These are phyloP conservation scores for Euphorbia tirucalli DNA, from an alignment of 345 rosid species.

Conservation along the genomic window DNA sequence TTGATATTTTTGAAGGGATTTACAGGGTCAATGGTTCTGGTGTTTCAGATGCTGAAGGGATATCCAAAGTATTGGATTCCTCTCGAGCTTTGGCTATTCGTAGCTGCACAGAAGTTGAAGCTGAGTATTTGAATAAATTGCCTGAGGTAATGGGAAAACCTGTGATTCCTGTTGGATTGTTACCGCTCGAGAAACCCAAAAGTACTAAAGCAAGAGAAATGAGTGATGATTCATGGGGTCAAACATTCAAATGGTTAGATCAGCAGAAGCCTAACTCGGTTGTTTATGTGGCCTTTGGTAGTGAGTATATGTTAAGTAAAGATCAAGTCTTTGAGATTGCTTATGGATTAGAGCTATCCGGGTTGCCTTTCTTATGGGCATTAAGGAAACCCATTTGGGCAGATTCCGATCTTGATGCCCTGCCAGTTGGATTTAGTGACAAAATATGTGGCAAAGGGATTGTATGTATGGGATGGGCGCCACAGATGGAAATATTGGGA, in stretches of 20 bases:
- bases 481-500: constrained; percentile 21
- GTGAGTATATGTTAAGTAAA: constrained; percentile 26
- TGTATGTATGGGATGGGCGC: constrained; percentile 30
- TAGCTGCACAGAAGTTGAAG: constrained; percentile 27
- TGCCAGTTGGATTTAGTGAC: constrained; percentile 21
- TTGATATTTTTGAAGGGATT: background rate
- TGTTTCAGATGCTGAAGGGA: constrained; percentile 14
- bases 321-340: constrained; percentile 34
- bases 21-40: constrained; percentile 24
- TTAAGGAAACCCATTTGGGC: constrained; percentile 31
- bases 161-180: constrained; percentile 29
- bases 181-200: constrained; percentile 13
- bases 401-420: constrained; percentile 12
- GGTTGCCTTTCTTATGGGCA: constrained; percentile 35
- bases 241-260: constrained; percentile 29
- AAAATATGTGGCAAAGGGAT: constrained; percentile 9
- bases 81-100: constrained; percentile 21
- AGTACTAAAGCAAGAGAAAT: background rate
- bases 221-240: constrained; percentile 4
- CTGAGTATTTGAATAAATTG: constrained; percentile 16
- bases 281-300: constrained; percentile 36
- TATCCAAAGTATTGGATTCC: background rate
- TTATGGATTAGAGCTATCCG: constrained; percentile 27
- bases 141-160: constrained; percentile 5
- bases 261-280: constrained; percentile 22